These are phyloP conservation scores for Ogataea sp. DNA, from an alignment of 805 yeast species.

Conservation along the genomic window DNA sequence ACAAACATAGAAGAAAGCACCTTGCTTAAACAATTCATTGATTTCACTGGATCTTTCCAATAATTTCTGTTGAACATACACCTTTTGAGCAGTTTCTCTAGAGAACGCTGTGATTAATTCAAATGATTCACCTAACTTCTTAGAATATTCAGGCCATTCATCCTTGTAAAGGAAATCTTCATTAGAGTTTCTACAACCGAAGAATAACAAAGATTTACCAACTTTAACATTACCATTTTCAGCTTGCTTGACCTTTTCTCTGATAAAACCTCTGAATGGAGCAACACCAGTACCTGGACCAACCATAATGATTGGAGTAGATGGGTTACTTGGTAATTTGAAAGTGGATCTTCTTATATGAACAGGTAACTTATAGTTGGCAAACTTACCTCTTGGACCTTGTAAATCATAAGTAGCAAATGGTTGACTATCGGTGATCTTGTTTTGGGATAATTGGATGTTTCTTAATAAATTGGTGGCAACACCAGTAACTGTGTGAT, in stretches of 20 bases:
- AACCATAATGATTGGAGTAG: slow-evolving; percentile 79
- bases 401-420: slow-evolving; percentile 56
- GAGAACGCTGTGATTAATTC: slow-evolving; percentile 81
- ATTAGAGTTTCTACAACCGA: slow-evolving; percentile 72
- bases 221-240: slow-evolving; percentile 40
- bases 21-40: slow-evolving; percentile 46
- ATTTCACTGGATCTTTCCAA: slow-evolving; percentile 44
- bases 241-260: slow-evolving; percentile 67
- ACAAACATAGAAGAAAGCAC: slow-evolving; percentile 90
- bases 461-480: slow-evolving; percentile 82
- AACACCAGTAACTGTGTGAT: slow-evolving; percentile 65
- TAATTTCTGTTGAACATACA: slow-evolving; percentile 81
- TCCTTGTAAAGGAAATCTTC: slow-evolving; percentile 83
- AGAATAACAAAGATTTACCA: slow-evolving; percentile 74
- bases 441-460: slow-evolving; percentile 53
- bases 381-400: slow-evolving; percentile 71
- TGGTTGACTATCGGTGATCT: slow-evolving; percentile 28
- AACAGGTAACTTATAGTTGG: slow-evolving; percentile 64
- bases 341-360: slow-evolving; percentile 93
- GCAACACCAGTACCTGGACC: slow-evolving; percentile 99
- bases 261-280: slow-evolving; percentile 90
- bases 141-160: slow-evolving; percentile 79
- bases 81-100: slow-evolving; percentile 60
- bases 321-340: slow-evolving; percentile 81
- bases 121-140: slow-evolving; percentile 51